phyloP scores from a whole-genome alignment of 495 filamentous ascomycete species.

The Penicillium paradoxum region DNA sequence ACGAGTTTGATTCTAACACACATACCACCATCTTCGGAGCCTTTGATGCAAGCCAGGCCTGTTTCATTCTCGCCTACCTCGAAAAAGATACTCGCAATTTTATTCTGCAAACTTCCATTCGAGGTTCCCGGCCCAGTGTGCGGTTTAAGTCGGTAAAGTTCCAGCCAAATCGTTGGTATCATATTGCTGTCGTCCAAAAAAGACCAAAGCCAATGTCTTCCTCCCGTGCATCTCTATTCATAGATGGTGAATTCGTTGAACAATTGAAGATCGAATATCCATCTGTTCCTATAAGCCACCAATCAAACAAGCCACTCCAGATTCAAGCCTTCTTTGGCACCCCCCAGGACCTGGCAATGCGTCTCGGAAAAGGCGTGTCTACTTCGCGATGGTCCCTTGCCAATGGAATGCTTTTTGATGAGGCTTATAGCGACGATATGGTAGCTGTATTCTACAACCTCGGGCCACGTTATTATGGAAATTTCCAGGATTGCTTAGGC shows the following conservation, averaged over 20 bases:
- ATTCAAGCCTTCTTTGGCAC: conserved; percentile 94
- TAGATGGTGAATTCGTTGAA: conserved; percentile 91
- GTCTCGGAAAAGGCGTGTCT: conserved; percentile 70
- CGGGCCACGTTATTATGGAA: conserved; percentile 85
- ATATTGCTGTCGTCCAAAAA: conserved; percentile 80
- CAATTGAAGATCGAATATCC: conserved; percentile 89
- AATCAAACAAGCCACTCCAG: conserved; percentile 51
- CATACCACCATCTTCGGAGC: conserved; percentile 96
- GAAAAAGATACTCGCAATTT: conserved; percentile 94
- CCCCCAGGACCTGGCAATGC: conserved; percentile 80
- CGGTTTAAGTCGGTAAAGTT: conserved; percentile 83
- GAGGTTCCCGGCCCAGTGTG: conserved; percentile 78
- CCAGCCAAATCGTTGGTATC: conserved; percentile 76
- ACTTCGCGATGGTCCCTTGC: conserved; percentile 82
- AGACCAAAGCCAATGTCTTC: conserved; percentile 67
- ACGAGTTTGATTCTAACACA: conserved; percentile 73
- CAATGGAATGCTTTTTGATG: conserved; percentile 81
- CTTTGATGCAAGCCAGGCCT: conserved; percentile 87
- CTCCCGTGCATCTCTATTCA: conserved; percentile 81
- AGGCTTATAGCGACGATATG: conserved; percentile 85
- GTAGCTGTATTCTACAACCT: conserved; percentile 86
- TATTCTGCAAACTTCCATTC: conserved; percentile 93
- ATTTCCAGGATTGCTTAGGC: conserved; percentile 92
- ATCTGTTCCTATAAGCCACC: conserved; percentile 49
- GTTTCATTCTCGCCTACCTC: conserved; percentile 89